Evolutionary conservation across 2,329 filamentous ascomycete species (phyloP).

Genomic region (Lomentospora prolificans): DNA sequence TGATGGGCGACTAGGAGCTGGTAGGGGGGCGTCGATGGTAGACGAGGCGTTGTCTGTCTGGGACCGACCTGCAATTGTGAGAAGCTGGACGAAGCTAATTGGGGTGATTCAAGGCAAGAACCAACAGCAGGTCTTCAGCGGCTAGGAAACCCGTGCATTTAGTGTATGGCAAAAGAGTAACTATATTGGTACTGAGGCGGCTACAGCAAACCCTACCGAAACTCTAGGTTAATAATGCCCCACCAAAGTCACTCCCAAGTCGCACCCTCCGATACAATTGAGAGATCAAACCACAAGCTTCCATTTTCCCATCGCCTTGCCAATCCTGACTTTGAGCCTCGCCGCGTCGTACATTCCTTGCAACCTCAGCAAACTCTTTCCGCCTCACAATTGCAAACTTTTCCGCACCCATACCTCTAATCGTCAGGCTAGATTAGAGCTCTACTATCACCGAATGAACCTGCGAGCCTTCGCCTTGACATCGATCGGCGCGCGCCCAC

Average conservation of each 20-base stretch:
- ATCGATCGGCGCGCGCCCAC: background rate
- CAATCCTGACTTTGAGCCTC: background rate
- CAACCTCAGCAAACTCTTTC: background rate
- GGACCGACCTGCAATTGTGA: no score
- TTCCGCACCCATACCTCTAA: background rate
- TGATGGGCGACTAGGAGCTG: no score
- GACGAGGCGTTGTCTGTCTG: no score
- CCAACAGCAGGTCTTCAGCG: no score
- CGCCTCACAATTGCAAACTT: background rate
- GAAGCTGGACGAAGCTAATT: no score
- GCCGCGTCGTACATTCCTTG: background rate
- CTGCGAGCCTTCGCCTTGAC: background rate
- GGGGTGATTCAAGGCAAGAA: no score
- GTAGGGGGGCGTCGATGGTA: no score
- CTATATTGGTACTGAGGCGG: background rate
- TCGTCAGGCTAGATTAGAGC: background rate
- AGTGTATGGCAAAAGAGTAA: background rate
- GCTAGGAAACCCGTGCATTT: no score
- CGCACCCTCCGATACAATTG: background rate
- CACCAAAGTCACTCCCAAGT: slow-evolving; percentile 3
- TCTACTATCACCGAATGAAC: background rate
- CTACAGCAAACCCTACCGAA: background rate
- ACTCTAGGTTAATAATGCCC: background rate
- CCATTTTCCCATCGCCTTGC: background rate
- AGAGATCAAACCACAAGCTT: background rate